Conservation (phyloP, 805 yeast genomes). For the Pichia paraexigua region DNA sequence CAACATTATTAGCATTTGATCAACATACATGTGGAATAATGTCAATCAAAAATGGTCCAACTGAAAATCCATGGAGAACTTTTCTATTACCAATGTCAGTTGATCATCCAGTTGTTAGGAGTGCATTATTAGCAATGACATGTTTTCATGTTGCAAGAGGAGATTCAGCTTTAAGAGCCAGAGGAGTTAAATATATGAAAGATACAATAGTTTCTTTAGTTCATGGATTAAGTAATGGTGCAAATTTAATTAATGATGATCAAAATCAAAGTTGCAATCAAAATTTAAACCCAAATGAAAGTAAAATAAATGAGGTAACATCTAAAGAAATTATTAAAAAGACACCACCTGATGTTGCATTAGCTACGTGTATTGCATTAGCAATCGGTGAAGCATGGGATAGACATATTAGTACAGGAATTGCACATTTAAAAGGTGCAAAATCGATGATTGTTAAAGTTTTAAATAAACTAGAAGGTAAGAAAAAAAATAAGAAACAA, state of each 20-base stretch:
- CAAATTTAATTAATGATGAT: neutral
- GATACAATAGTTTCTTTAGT: conserved; percentile 52
- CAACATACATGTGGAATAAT: conserved; percentile 44
- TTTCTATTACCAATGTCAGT: conserved; percentile 48
- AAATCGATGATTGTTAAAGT: conserved; percentile 49
- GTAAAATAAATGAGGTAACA: neutral
- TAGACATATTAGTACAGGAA: conserved; percentile 57
- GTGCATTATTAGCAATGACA: conserved; percentile 62
- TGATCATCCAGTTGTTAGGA: conserved; percentile 48
- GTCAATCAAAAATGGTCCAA: conserved; percentile 56
- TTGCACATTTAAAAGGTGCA: conserved; percentile 63
- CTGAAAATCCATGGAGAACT: conserved; percentile 63
- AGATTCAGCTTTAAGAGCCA: conserved; percentile 36
- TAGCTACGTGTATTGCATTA: conserved; percentile 54
- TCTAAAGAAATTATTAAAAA: neutral
- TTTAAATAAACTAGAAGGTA: conserved; percentile 20
- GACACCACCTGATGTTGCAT: conserved; percentile 53
- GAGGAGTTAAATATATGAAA: conserved; percentile 52
- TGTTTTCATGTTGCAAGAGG: conserved; percentile 49
- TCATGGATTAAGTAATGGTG: conserved; percentile 35
- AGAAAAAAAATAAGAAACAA: conserved; percentile 10
- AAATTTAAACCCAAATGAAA: too few relatives aligned
- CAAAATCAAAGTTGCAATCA: too few relatives aligned
- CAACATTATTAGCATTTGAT: conserved; percentile 33
- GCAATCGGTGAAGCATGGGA: conserved; percentile 68